phyloP scores from a whole-genome alignment of 345 rosid genomes.

The Moricandia arvensis region DNA sequence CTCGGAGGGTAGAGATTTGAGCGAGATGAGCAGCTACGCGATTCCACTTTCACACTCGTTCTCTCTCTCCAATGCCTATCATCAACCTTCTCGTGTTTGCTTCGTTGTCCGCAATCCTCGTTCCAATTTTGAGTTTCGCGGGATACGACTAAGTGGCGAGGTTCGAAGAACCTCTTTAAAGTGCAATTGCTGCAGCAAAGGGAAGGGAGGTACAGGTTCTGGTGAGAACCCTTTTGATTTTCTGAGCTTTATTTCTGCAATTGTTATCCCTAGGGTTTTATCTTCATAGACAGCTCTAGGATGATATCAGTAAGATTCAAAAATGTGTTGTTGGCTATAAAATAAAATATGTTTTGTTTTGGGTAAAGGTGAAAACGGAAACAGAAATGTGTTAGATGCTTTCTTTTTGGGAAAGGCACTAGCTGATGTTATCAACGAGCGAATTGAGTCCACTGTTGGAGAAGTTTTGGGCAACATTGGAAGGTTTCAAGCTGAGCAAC shows the following conservation, averaged over 20 bases:
- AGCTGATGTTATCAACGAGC: conserved; percentile 82
- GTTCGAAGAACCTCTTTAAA: conserved; percentile 27
- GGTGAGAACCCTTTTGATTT: conserved; percentile 26
- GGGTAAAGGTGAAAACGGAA: conserved; percentile 63
- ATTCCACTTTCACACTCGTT: neutral
- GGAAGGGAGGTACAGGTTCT: conserved; percentile 39
- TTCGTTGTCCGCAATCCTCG: conserved; percentile 6
- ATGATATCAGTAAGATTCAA: too few relatives aligned
- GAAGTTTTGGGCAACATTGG: conserved; percentile 73
- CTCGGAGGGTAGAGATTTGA: neutral
- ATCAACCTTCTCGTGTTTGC: conserved; percentile 7
- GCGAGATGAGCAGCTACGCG: neutral
- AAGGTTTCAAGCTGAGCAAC: conserved; percentile 87
- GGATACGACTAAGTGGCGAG: conserved; percentile 15
- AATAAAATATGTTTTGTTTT: neutral
- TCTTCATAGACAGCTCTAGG: neutral
- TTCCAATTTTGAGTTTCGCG: conserved; percentile 28
- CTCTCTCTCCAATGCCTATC: conserved; percentile 6
- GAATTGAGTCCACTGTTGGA: conserved; percentile 76
- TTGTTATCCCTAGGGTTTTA: neutral
- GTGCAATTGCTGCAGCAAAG: conserved; percentile 39
- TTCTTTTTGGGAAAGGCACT: conserved; percentile 94
- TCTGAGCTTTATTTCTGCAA: neutral
- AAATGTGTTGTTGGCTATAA: neutral
- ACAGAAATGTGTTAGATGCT: conserved; percentile 69